Evolutionary conservation across 257 asterid genomes (phyloP).

Genomic region (Nicotiana attenuata): DNA sequence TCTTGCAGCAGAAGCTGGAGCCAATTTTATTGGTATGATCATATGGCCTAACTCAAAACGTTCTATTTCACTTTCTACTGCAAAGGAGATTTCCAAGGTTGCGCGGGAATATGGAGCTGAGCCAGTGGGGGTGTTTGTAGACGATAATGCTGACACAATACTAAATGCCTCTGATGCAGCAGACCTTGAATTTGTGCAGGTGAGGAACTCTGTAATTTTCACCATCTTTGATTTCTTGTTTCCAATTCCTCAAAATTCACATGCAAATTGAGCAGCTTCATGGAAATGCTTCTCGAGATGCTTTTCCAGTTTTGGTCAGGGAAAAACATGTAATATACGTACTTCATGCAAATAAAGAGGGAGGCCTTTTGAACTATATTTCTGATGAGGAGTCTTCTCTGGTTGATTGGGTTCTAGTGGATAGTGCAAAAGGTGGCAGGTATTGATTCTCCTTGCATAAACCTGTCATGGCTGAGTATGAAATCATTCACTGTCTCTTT

Average conservation of each 20-base stretch:
- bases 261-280: slow-evolving; percentile 59
- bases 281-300: slow-evolving; percentile 74
- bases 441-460: slow-evolving; percentile 8
- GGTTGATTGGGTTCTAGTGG: slow-evolving; percentile 92
- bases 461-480: not conserved
- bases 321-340: slow-evolving; percentile 57
- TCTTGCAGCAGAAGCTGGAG: slow-evolving; percentile 92
- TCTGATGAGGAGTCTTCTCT: slow-evolving; percentile 64
- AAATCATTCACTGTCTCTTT: not conserved
- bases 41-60: slow-evolving; percentile 91
- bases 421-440: slow-evolving; percentile 97
- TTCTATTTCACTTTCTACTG: slow-evolving; percentile 61
- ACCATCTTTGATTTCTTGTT: slow-evolving; percentile 3
- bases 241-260: slow-evolving; percentile 13
- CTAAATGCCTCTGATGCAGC: slow-evolving; percentile 59
- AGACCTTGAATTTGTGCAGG: slow-evolving; percentile 91
- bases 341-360: slow-evolving; percentile 78
- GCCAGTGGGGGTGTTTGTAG: slow-evolving; percentile 94
- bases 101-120: slow-evolving; percentile 67
- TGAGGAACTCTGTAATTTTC: slow-evolving; percentile 14
- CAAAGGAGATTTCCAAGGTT: slow-evolving; percentile 80
- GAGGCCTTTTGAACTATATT: slow-evolving; percentile 61
- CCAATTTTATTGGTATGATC: slow-evolving; percentile 87
- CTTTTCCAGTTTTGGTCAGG: slow-evolving; percentile 49
- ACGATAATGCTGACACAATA: slow-evolving; percentile 77